Evolutionary conservation across 148 eudicot species (phyloP).

Genomic region (Vaccinium vitisidaea): DNA sequence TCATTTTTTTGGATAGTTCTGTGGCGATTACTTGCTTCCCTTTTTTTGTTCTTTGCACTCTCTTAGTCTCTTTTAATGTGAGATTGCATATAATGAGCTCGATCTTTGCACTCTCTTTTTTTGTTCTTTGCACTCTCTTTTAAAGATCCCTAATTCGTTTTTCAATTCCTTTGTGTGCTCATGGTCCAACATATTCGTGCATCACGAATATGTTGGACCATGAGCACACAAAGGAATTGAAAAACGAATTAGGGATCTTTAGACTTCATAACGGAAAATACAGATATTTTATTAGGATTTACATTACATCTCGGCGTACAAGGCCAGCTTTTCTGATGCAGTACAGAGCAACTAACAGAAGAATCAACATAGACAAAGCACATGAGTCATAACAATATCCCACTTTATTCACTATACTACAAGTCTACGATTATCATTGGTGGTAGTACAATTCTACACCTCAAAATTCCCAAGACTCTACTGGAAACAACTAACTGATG

Average conservation of each 20-base stretch:
- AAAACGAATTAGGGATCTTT: not conserved
- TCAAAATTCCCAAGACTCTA: not conserved
- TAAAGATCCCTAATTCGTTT: not conserved
- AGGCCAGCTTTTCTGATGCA: not conserved
- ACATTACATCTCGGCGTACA: not conserved
- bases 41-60: too few relatives aligned
- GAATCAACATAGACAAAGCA: not conserved
- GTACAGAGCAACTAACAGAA: not conserved
- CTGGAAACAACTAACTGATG: not conserved
- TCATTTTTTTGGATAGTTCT: too few relatives aligned
- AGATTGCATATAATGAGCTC: too few relatives aligned
- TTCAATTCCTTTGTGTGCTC: not conserved
- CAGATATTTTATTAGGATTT: not conserved
- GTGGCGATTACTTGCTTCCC: too few relatives aligned
- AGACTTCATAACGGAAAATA: not conserved
- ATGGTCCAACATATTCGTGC: not conserved
- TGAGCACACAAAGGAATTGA: not conserved
- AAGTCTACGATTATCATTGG: not conserved
- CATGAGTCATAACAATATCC: not conserved
- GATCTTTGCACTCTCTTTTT: too few relatives aligned
- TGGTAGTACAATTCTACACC: not conserved
- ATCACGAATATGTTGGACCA: not conserved
- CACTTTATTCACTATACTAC: not conserved
- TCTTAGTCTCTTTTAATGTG: too few relatives aligned
- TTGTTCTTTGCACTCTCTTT: too few relatives aligned